phyloP scores from a whole-genome alignment of 345 rosid species.

The Durio zibethinus region DNA sequence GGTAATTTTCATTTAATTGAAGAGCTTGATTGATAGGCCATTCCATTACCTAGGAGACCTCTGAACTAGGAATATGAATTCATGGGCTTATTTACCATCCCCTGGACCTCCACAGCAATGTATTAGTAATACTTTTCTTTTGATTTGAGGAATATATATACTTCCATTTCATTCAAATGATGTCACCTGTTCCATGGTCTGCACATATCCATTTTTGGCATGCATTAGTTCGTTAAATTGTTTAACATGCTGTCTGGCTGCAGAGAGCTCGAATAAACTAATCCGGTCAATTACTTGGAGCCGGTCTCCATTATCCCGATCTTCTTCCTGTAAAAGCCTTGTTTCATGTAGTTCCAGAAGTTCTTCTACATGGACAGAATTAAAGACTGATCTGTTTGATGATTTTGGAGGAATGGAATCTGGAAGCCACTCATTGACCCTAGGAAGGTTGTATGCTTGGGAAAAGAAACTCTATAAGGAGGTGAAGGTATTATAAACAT shows the following conservation, averaged over 20 bases:
- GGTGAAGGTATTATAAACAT: conserved; percentile 35
- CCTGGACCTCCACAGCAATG: background rate
- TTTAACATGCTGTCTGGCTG: conserved; percentile 4
- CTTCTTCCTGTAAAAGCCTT: conserved; percentile 33
- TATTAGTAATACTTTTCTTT: background rate
- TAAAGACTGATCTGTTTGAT: conserved; percentile 27
- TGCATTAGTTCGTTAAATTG: no score
- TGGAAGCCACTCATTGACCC: conserved; percentile 38
- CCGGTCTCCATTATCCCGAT: conserved; percentile 28
- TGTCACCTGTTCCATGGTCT: background rate
- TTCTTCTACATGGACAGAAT: conserved; percentile 32
- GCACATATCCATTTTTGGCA: background rate
- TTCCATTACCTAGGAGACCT: background rate
- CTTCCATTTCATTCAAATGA: background rate
- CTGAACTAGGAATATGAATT: background rate
- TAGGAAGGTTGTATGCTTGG: conserved; percentile 43
- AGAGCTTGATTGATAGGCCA: background rate
- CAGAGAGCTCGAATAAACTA: conserved; percentile 41
- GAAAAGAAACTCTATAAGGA: conserved; percentile 47
- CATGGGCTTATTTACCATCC: background rate
- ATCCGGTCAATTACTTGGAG: conserved; percentile 29
- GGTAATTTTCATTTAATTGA: background rate
- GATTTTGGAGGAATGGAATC: conserved; percentile 32
- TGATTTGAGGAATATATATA: background rate
- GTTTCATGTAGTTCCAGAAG: conserved; percentile 28